Conservation (phyloP, 1,284 basidiomycete species). For the Neonothopanus nambi region DNA sequence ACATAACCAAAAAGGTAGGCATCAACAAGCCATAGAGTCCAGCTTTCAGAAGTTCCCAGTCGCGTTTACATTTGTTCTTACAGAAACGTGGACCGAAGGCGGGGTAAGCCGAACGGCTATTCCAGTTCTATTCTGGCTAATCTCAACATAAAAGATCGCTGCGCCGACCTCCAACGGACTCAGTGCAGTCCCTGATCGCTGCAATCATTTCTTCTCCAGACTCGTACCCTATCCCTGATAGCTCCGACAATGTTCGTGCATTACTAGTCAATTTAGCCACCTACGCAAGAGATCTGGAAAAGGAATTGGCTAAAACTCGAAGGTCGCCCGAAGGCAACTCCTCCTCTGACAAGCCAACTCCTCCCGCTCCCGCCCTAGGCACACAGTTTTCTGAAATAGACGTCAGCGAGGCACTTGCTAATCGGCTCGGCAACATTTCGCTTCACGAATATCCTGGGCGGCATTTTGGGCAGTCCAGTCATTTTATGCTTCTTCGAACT, state of each 20-base stretch:
- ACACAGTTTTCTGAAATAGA: background rate
- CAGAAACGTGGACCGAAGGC: conserved; percentile 15
- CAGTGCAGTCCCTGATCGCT: conserved; percentile 7
- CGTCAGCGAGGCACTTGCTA: background rate
- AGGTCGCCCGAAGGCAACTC: background rate
- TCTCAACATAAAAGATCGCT: background rate
- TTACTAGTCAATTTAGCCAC: conserved; percentile 15
- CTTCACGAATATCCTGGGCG: conserved; percentile 2
- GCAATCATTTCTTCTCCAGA: conserved; percentile 13
- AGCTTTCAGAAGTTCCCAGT: background rate
- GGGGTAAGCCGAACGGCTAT: background rate
- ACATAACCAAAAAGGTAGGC: conserved; percentile 16
- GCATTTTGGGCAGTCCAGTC: conserved; percentile 15
- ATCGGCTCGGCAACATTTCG: background rate
- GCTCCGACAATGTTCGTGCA: conserved; percentile 4
- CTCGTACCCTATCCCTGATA: conserved; percentile 13
- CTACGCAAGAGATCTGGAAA: conserved; percentile 10
- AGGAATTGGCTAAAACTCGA: conserved; percentile 3
- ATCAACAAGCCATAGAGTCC: background rate
- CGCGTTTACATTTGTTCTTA: background rate
- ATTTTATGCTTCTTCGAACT: conserved; percentile 11
- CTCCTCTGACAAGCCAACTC: too few species aligned
- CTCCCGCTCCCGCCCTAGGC: too few species aligned
- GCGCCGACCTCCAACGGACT: background rate
- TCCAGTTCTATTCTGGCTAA: background rate